These are phyloP conservation scores for Auricularia sp. DNA, from an alignment of 768 basidiomycete genomes.

Conservation along the genomic window DNA sequence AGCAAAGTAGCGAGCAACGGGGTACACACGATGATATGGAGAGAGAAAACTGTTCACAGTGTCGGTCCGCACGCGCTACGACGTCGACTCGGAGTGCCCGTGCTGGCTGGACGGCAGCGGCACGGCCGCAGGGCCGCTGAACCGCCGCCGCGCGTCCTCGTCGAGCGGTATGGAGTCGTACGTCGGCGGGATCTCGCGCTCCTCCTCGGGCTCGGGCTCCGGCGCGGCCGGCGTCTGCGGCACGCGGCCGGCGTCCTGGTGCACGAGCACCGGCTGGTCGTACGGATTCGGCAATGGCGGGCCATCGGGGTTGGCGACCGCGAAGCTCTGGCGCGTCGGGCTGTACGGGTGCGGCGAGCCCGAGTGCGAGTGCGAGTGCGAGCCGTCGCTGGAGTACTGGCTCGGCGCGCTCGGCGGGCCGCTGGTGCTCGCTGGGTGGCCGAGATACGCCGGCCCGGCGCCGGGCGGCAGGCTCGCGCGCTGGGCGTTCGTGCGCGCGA, in stretches of 20 bases:
- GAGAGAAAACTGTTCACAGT: not conserved
- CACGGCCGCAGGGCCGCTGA: not conserved
- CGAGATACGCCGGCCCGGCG: not conserved
- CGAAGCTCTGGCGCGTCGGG: not conserved
- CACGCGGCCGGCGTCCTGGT: conserved; percentile 9
- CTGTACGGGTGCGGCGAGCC: not conserved
- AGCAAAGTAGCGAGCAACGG: no score
- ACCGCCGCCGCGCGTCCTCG: conserved; percentile 1
- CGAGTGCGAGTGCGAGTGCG: not conserved
- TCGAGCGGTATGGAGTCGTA: conserved; percentile 9
- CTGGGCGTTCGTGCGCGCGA: not conserved
- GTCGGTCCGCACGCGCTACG: not conserved
- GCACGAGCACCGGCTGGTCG: conserved; percentile 5
- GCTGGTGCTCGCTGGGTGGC: not conserved
- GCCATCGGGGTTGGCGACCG: not conserved
- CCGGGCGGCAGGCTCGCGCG: not conserved
- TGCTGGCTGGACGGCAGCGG: not conserved
- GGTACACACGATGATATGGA: not conserved
- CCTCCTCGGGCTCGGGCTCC: conserved; percentile 3
- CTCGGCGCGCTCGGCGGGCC: not conserved
- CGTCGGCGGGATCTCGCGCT: conserved; percentile 10
- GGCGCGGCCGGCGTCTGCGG: not conserved
- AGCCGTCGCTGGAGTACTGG: not conserved
- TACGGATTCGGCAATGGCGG: not conserved
- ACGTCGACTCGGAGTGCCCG: not conserved